Evolutionary conservation across 1,284 basidiomycete genomes (phyloP), one percentile per base, ranked within the genome.

Genomic region (Cerioporus squamosus): DNA sequence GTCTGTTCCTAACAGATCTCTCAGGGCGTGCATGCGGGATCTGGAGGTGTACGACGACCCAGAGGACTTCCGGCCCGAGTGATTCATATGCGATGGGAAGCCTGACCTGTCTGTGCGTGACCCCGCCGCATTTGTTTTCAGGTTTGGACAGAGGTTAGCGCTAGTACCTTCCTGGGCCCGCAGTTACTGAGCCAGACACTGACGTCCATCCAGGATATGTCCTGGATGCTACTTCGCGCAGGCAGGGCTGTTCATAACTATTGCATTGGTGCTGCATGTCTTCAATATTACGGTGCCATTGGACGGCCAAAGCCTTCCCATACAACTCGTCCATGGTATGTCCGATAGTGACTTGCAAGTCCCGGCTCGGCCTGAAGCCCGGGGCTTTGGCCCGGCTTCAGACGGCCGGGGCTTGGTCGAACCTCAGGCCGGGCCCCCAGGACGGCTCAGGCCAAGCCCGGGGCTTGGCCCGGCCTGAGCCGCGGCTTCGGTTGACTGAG

Each of bases 101-200:
- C 51, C 62, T 17, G 45, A 63, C 39, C 43, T 55, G 10, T 29
- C 43, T n/a, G 54, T 56, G 3, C 53, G 57, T 2, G 60, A 66
- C 33, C 65, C 66, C 0, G 18, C 46, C 12, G 49, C 42, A 22
- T 61, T 55, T 20, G 49, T 23, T 12, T 69, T 66, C 33, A 66
- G 66, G 2, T 68, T 65, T 29, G 68, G 68, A 10, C 51, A 65
- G 31, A 50, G 67, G 63, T 63, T 18, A 3, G 63, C 38, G 14
- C 12, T 10, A 29, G 8, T 29, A n/a, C n/a, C 29, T 29, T 29
- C 2, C 29, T 9, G 10, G 29, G 20, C 43, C 43, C 14, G 8
- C 14, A 44, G 14, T 15, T 7, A 18, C 22, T 14, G 18, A 14
- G n/a, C n/a, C n/a, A n/a, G n/a, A n/a, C 43, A 23, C 2, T 8